Evolutionary conservation across 345 rosid species (phyloP), one percentile per base, ranked within the genome.

Genomic region (Populus simonii): DNA sequence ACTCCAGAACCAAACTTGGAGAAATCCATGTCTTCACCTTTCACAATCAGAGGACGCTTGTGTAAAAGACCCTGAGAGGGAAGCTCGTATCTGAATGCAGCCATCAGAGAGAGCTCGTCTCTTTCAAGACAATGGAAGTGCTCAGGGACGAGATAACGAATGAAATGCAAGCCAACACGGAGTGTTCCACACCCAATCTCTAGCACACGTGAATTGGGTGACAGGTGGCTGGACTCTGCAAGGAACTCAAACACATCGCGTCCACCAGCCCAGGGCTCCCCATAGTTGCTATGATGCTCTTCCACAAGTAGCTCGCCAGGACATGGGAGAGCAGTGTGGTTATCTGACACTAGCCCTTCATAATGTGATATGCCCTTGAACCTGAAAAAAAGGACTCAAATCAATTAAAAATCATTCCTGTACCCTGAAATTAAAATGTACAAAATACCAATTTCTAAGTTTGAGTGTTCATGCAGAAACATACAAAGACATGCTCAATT

Each of bases 211-310:
- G 93, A 88, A 20, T 75, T 70, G 15, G 92, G 90, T 66, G 85
- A 82, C 2, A 95, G 72, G 61, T 78, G 79, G 45, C 85, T 66
- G 68, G 94, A 75, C 74, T 89, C 89, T 4, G 97, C 96, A 3
- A 95, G 94, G 79, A 93, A 95, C 84, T 95, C 99, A 66, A 95
- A 93, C 75, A 95, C 93, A 35, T 95, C 98, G 23, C 93, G 87
- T 38, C 99, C 99, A 80, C 98, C 98, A 0, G 96, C 98, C 99
- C 99, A 95, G 2, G 98, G 98, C 78, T 95, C 99, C 78, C 98
- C 98, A 15, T 95, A 95, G 83, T 95, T 89, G 84, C 99, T 92
- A 68, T 95, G 99, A 78, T 95, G 99, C 88, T 91, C 89, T 73
- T 95, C 99, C 6, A 95, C 93, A 0, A 95, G 93, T 55, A 95